These are phyloP conservation scores for Colletotrichum theobromicola DNA, from an alignment of 2,329 filamentous ascomycete species.

Conservation along the genomic window DNA sequence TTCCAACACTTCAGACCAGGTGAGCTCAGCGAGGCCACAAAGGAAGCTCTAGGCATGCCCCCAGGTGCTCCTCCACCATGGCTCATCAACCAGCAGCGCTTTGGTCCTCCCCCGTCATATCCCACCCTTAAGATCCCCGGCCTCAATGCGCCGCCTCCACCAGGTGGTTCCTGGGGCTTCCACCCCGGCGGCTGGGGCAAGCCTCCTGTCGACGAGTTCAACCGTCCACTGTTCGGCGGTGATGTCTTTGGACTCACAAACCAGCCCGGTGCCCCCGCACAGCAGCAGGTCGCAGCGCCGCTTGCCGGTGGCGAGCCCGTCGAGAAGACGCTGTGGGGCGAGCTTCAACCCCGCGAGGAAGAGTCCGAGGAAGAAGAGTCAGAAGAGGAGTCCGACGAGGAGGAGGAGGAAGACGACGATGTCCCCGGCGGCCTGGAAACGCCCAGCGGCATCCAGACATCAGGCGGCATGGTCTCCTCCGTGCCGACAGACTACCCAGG, in stretches of 20 bases:
- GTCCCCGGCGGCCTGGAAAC: conserved; percentile 73
- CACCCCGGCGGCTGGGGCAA: conserved; percentile 96
- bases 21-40: conserved; percentile 86
- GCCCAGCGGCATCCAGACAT: conserved; percentile 79
- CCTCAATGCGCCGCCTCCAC: conserved; percentile 89
- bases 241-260: conserved; percentile 85
- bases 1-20: conserved; percentile 88
- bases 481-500: conserved; percentile 81
- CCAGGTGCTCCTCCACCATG: conserved; percentile 93
- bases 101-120: conserved; percentile 92
- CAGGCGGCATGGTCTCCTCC: conserved; percentile 79
- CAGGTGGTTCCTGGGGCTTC: conserved; percentile 92
- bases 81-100: conserved; percentile 96
- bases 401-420: conserved; percentile 66
- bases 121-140: conserved; percentile 94
- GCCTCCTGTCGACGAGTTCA: conserved; percentile 92
- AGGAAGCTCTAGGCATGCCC: conserved; percentile 92
- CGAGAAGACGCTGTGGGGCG: conserved; percentile 90
- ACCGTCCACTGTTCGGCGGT: conserved; percentile 88
- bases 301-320: conserved; percentile 72
- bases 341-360: conserved; percentile 81
- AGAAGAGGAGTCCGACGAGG: conserved; percentile 76
- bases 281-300: conserved; percentile 37
- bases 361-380: conserved; percentile 75
- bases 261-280: conserved; percentile 39